Evolutionary conservation across 371 early-diverging fungal genomes (phyloP).

Genomic region (Circinella minor): DNA sequence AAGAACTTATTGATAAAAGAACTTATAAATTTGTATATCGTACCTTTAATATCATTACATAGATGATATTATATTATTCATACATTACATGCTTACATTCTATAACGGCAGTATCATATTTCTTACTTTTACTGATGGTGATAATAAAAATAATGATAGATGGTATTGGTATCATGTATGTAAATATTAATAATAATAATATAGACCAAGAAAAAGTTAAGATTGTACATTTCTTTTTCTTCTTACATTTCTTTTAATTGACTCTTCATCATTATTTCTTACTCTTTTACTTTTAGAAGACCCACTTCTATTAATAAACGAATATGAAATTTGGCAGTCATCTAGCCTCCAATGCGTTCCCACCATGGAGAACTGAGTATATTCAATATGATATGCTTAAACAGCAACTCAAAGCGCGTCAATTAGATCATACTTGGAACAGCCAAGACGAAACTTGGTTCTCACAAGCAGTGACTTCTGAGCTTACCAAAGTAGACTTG

Average conservation of each 20-base stretch:
- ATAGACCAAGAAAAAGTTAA: not conserved
- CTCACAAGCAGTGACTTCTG: constrained; percentile 70
- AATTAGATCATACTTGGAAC: constrained; percentile 46
- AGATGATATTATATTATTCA: too few species aligned
- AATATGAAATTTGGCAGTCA: constrained; percentile 36
- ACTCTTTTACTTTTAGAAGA: too few species aligned
- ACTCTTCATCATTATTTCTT: not conserved
- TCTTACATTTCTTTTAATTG: not conserved
- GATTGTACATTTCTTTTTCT: not conserved
- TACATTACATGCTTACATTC: too few species aligned
- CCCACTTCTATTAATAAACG: not conserved
- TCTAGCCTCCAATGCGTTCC: constrained; percentile 23
- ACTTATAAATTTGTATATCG: too few species aligned
- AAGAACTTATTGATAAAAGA: too few species aligned
- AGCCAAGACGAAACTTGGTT: constrained; percentile 74
- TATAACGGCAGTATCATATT: too few species aligned
- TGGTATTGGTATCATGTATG: not conserved
- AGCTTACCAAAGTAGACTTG: constrained; percentile 81
- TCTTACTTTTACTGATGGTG: too few species aligned
- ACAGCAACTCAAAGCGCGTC: constrained; percentile 30
- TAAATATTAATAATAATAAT: not conserved
- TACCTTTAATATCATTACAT: too few species aligned
- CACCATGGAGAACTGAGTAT: constrained; percentile 34
- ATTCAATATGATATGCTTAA: constrained; percentile 36
- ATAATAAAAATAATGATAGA: too few species aligned